These are phyloP conservation scores for Alternaria conjuncta DNA, from an alignment of 2,329 filamentous ascomycete species.

Conservation along the genomic window DNA sequence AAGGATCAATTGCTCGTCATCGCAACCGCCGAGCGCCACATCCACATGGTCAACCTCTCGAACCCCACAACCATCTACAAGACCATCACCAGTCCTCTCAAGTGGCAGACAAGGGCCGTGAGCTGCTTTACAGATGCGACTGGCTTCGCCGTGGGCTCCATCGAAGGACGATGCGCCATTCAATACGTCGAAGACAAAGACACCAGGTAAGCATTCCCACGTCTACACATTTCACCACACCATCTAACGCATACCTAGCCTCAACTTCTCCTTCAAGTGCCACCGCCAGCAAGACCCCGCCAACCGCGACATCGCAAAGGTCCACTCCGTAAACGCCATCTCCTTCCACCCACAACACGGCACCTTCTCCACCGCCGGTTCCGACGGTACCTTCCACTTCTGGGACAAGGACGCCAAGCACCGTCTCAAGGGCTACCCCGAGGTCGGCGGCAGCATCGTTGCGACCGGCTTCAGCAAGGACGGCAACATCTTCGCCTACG, in stretches of 20 bases:
- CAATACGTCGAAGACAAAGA: constrained; percentile 99
- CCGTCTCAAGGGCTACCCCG: constrained; percentile 68
- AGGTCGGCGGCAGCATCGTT: constrained; percentile 77
- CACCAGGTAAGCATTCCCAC: constrained; percentile 56
- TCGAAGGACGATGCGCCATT: constrained; percentile 96
- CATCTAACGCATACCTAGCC: constrained; percentile 47
- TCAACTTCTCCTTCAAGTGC: constrained; percentile 99
- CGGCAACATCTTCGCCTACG: constrained; percentile 68
- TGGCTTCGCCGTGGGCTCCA: constrained; percentile 93
- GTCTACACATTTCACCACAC: neutral
- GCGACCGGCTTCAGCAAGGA: constrained; percentile 89
- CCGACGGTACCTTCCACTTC: constrained; percentile 95
- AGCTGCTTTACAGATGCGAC: constrained; percentile 92
- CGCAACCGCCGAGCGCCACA: constrained; percentile 92
- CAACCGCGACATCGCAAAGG: constrained; percentile 75
- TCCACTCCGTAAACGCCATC: constrained; percentile 95
- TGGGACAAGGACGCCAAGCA: constrained; percentile 74
- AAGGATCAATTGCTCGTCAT: constrained; percentile 87
- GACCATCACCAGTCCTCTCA: constrained; percentile 91
- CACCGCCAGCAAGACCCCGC: constrained; percentile 79
- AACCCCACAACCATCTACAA: constrained; percentile 94
- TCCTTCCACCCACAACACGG: constrained; percentile 96
- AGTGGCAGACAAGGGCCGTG: constrained; percentile 96
- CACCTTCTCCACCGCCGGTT: constrained; percentile 97
- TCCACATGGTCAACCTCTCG: constrained; percentile 91